phyloP scores from a whole-genome alignment of 129 eudicot genomes.

The Arctium lappa region DNA sequence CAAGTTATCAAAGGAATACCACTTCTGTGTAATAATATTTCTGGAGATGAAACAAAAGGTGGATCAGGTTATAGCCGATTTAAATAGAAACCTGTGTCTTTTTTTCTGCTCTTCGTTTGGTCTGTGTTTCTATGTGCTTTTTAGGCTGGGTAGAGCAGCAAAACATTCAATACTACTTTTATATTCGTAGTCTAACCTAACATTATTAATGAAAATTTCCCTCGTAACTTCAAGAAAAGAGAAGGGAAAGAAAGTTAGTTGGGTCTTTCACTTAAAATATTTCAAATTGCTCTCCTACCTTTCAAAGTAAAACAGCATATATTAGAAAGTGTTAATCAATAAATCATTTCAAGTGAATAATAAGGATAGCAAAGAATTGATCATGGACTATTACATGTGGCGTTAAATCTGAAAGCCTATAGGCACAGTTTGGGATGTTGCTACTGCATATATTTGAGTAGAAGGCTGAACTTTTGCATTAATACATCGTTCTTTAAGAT shows the following conservation, averaged over 20 bases:
- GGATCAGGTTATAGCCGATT: background rate
- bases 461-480: background rate
- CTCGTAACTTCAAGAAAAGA: background rate
- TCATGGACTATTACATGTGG: background rate
- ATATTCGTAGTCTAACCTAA: background rate
- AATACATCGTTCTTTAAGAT: background rate
- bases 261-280: background rate
- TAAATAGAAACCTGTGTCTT: background rate
- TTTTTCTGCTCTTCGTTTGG: background rate
- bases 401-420: background rate
- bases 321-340: background rate
- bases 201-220: background rate
- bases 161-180: background rate
- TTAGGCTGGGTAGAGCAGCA: background rate
- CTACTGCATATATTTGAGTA: background rate
- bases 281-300: background rate
- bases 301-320: background rate
- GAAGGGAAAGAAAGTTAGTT: background rate
- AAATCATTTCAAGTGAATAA: background rate
- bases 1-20: background rate
- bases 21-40: background rate
- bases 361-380: background rate
- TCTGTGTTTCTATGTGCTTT: background rate
- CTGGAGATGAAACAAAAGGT: background rate
- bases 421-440: slow-evolving; percentile 6